Base-by-base conservation (phyloP, 2,329 filamentous ascomycete genomes). In the Alternaria alternata region DNA sequence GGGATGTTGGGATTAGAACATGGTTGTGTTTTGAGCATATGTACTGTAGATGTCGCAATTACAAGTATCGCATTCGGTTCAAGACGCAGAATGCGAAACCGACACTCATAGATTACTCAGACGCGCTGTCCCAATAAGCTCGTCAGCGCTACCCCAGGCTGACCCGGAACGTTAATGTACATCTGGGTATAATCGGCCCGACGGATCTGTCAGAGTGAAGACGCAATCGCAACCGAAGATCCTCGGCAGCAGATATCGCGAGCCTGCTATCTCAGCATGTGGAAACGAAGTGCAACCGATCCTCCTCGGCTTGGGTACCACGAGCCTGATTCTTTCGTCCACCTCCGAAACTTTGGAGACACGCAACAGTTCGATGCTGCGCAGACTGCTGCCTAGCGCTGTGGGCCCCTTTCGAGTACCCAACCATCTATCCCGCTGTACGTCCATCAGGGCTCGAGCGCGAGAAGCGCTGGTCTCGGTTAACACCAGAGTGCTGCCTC, bases 71-170 rank as follows among this genome's bases (percentile, higher is more conserved):
- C 11, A 11, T 11, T 30, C 28, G 9, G 28, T 30, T 30, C 28
- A 30, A 11, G 28, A 30, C 11, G 28, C 9, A 30, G 11, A 11
- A 30, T 30, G 28, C 28, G 28, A 30, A 30, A 11, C 28, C 11
- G 28, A 30, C 28, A 30, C 8, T 30, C 28, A 11, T 30, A 30
- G 16, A n/a, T 28, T 36, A 7, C 30, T 36, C 30, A 49, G 20
- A 22, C 46, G 7, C 34, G 46, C 5, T 49, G 46, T 49, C 14
- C n/a, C 20, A 24, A 36, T 38, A 49, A 49, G 46, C 46, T 49
- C 30, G 24, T 49, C 30, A 49, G 46, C 46, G 24, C 46, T 49
- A 49, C 46, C 32, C 46, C 32, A 49, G 46, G 20, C 30, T 34
- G 30, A 36, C 14, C 30, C 46, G 20, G 30, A 36, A n/a, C 30